These are phyloP conservation scores for Candida tunisiensis DNA, from an alignment of 1,139 yeast species.

Conservation along the genomic window DNA sequence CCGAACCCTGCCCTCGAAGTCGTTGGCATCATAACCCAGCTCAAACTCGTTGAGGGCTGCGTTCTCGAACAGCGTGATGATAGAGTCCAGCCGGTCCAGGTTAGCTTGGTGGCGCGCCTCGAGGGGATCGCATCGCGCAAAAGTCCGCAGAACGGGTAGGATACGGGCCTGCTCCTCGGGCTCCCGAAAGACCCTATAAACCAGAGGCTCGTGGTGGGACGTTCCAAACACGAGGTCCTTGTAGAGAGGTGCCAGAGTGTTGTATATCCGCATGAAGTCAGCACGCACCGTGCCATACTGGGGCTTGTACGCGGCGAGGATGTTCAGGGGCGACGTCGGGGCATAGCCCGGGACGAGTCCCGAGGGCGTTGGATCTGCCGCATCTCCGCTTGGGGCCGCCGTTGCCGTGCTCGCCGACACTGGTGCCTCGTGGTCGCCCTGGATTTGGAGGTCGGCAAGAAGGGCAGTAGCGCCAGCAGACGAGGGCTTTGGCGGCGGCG, in stretches of 20 bases:
- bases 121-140: constrained; percentile 24
- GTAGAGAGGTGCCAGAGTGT: constrained; percentile 12
- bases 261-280: constrained; percentile 5
- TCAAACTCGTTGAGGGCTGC: constrained; percentile 62
- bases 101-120: constrained; percentile 22
- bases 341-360: too few relatives aligned
- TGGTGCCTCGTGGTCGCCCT: too few relatives aligned
- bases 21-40: constrained; percentile 31
- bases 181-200: constrained; percentile 9
- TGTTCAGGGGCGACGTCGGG: too few relatives aligned
- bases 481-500: too few relatives aligned
- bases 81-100: constrained; percentile 29
- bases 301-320: too few relatives aligned
- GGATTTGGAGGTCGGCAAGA: too few relatives aligned
- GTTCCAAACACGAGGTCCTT: constrained; percentile 10
- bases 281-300: background rate
- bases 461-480: too few relatives aligned
- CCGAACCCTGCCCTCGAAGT: constrained; percentile 24
- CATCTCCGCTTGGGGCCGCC: too few relatives aligned
- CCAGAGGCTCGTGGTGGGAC: constrained; percentile 10
- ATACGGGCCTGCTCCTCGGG: constrained; percentile 16
- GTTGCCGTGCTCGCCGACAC: too few relatives aligned
- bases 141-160: constrained; percentile 11
- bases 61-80: constrained; percentile 40
- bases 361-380: too few relatives aligned